These are phyloP conservation scores for Adansonia gregorii DNA, from an alignment of 441 rosid genomes.

Conservation along the genomic window DNA sequence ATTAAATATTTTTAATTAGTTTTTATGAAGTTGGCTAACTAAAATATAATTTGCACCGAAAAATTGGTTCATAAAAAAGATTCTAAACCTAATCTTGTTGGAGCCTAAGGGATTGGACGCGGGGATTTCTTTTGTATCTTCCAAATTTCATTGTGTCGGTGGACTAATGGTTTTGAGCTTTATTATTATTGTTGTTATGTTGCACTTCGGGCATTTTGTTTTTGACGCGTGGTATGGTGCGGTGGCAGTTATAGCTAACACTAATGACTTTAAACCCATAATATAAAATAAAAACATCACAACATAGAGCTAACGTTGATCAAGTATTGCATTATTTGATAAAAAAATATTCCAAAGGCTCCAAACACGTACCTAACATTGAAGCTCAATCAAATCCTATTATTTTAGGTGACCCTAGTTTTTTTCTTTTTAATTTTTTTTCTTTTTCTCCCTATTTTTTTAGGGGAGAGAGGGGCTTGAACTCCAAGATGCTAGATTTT, in stretches of 20 bases:
- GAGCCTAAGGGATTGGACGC: too few species aligned
- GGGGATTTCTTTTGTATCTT: too few species aligned
- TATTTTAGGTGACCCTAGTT: neutral
- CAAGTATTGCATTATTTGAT: neutral
- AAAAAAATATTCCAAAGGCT: neutral
- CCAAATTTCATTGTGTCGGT: too few species aligned
- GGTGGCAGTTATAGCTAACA: neutral
- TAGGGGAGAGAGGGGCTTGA: too few species aligned
- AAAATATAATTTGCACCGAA: neutral
- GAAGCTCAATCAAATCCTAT: neutral
- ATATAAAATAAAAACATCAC: neutral
- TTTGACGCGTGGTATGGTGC: neutral
- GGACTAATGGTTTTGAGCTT: too few species aligned
- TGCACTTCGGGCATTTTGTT: neutral
- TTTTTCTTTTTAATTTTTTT: neutral
- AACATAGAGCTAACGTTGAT: neutral
- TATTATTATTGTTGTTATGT: neutral
- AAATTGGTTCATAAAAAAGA: neutral
- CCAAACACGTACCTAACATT: neutral
- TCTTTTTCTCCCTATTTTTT: neutral
- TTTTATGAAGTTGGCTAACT: too few species aligned
- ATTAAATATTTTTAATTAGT: too few species aligned
- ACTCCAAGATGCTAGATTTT: too few species aligned
- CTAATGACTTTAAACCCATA: neutral
- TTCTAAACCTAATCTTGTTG: neutral